A percentile compares a stretch with the other conserved stretches of the same genome.
Evolutionary conservation across 306 rosid genomes (phyloP).

Genomic region (Trifolium repens): DNA sequence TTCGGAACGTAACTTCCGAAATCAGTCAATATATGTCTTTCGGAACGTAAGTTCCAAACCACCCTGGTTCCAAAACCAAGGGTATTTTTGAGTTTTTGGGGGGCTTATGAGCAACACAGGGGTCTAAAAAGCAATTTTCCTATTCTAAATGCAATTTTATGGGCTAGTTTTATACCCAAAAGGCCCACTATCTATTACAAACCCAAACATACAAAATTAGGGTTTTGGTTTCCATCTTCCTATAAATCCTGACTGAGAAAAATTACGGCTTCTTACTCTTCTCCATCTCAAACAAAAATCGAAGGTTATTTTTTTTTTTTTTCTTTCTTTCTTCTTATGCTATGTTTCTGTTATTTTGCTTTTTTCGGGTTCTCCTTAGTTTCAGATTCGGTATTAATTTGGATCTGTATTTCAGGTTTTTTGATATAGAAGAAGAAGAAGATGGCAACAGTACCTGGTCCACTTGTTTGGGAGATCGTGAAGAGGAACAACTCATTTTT

Average conservation of each 20-base stretch:
- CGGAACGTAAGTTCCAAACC: too few species aligned
- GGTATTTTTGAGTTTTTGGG: too few species aligned
- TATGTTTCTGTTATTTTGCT: not conserved
- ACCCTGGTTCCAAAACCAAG: too few species aligned
- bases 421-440: slow-evolving; percentile 24
- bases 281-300: not conserved
- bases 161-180: too few species aligned
- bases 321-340: not conserved
- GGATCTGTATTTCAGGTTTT: slow-evolving; percentile 46
- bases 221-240: too few species aligned
- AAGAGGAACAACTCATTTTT: slow-evolving; percentile 84
- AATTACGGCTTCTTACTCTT: not conserved
- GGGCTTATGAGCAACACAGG: too few species aligned
- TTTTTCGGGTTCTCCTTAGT: not conserved
- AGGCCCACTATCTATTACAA: too few species aligned
- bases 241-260: slow-evolving; percentile 42
- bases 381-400: not conserved
- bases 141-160: too few species aligned
- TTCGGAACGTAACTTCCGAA: too few species aligned
- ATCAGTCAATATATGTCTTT: too few species aligned
- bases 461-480: slow-evolving; percentile 90
- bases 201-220: too few species aligned
- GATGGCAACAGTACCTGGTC: slow-evolving; percentile 87
- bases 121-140: too few species aligned
- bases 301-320: not conserved